Percentiles rank a stretch among this genome's conserved stretches.
Conservation (phyloP, 2,329 filamentous ascomycete genomes). For the Clonostachys sp. region DNA sequence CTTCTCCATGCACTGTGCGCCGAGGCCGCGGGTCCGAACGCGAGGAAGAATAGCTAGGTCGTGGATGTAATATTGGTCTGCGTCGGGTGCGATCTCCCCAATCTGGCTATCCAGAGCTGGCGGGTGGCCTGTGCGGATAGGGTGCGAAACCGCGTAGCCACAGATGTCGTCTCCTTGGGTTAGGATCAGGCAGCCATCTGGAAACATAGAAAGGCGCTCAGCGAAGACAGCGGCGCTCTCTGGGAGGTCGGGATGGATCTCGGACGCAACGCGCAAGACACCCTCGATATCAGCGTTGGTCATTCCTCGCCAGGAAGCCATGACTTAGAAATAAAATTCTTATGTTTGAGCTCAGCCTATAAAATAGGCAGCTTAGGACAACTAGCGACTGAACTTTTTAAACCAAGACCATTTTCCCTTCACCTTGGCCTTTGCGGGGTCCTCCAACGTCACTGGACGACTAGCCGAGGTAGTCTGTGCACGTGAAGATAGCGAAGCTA, state of each 20-base stretch:
- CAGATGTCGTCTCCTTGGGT: slow-evolving; percentile 10
- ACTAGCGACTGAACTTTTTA: too few species aligned
- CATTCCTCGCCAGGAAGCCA: slow-evolving; percentile 19
- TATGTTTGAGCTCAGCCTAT: too few species aligned
- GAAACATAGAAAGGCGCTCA: slow-evolving; percentile 25
- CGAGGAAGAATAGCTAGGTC: slow-evolving; percentile 22
- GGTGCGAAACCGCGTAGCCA: slow-evolving; percentile 29
- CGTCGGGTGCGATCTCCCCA: slow-evolving; percentile 15
- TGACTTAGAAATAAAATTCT: background rate
- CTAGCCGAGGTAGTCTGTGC: too few species aligned
- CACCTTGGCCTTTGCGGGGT: too few species aligned
- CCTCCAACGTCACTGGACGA: too few species aligned
- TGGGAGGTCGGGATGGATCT: slow-evolving; percentile 20
- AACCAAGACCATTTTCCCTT: too few species aligned
- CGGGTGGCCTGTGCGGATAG: slow-evolving; percentile 19
- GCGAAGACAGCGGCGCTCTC: slow-evolving; percentile 19
- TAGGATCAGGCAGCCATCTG: slow-evolving; percentile 23
- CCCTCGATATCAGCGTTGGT: slow-evolving; percentile 12
- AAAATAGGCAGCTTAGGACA: too few species aligned
- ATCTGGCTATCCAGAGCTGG: slow-evolving; percentile 22
- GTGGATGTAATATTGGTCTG: slow-evolving; percentile 30
- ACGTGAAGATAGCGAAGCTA: too few species aligned
- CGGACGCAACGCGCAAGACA: slow-evolving; percentile 16
- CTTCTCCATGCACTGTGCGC: slow-evolving; percentile 12
- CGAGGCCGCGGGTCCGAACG: slow-evolving; percentile 17